A percentile compares a stretch with the other conserved stretches of the same genome.
Evolutionary conservation across 179 eudicot species (phyloP).

Genomic region (Vitellaria paradoxa): DNA sequence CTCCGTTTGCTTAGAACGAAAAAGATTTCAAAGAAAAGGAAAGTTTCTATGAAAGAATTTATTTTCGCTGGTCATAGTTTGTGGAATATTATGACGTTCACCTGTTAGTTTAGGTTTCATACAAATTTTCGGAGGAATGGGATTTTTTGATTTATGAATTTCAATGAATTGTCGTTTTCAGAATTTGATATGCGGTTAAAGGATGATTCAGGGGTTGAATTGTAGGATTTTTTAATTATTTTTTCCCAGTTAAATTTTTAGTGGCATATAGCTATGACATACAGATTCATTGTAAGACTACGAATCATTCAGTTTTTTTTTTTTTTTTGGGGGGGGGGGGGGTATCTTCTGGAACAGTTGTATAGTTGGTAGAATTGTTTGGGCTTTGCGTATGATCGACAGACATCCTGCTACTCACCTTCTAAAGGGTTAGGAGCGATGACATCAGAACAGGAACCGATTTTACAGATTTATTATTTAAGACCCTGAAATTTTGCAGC

Average conservation of each 20-base stretch:
- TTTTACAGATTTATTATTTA: no score
- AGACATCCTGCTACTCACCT: no score
- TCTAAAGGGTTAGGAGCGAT: neutral
- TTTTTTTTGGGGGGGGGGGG: neutral
- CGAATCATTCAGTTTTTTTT: neutral
- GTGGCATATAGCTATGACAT: neutral
- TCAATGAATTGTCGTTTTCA: neutral
- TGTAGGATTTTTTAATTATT: neutral
- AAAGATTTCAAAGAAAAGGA: neutral
- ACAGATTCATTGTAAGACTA: neutral
- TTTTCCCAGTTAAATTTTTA: neutral
- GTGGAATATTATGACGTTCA: neutral
- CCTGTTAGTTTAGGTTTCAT: neutral
- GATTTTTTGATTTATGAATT: neutral
- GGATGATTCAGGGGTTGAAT: neutral
- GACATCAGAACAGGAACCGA: no score
- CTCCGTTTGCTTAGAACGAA: neutral
- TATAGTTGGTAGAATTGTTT: no score
- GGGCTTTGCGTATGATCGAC: no score
- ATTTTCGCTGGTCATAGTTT: neutral
- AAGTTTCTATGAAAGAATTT: neutral
- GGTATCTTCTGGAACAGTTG: no score
- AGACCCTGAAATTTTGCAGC: no score
- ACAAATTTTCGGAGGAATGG: neutral
- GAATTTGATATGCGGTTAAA: neutral